These are phyloP conservation scores for Talaromyces verruculosus DNA, from an alignment of 2,329 filamentous ascomycete species.

Conservation along the genomic window DNA sequence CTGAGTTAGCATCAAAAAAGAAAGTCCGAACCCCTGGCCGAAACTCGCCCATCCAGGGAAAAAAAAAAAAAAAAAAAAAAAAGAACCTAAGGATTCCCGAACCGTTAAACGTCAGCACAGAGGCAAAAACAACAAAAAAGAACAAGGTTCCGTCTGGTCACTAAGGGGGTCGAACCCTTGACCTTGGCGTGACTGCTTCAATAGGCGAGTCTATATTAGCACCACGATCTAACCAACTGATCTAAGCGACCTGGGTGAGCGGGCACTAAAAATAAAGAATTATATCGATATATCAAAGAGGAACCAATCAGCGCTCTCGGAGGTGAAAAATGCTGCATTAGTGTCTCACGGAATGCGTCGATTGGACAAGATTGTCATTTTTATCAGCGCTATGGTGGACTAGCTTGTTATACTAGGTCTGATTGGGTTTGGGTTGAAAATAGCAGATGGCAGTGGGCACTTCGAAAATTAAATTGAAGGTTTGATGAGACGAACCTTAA, in stretches of 20 bases:
- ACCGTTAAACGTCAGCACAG: not conserved
- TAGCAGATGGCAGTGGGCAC: not conserved
- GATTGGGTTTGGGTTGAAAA: not conserved
- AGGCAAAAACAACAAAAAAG: not conserved
- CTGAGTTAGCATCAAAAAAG: not conserved
- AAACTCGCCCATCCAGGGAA: not conserved
- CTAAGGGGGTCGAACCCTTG: conserved; percentile 19
- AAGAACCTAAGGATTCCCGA: not conserved
- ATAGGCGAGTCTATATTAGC: conserved; percentile 13
- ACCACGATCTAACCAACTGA: conserved; percentile 20
- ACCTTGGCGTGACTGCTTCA: conserved; percentile 17
- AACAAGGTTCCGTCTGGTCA: conserved; percentile 13
- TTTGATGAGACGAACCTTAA: not conserved
- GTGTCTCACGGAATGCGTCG: not conserved
- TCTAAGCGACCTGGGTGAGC: conserved; percentile 8
- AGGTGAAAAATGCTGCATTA: not conserved
- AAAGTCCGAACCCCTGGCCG: not conserved
- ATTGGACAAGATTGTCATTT: not conserved
- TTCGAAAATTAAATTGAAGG: not conserved
- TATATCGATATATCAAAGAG: not conserved
- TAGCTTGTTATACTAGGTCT: not conserved
- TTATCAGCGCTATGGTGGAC: not conserved
- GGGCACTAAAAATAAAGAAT: not conserved
- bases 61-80: too few species aligned
- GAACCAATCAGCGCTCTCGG: not conserved